Evolutionary conservation across 805 yeast genomes (phyloP), one percentile per base, ranked within the genome.

Genomic region (Zygosaccharomyces lentus): DNA sequence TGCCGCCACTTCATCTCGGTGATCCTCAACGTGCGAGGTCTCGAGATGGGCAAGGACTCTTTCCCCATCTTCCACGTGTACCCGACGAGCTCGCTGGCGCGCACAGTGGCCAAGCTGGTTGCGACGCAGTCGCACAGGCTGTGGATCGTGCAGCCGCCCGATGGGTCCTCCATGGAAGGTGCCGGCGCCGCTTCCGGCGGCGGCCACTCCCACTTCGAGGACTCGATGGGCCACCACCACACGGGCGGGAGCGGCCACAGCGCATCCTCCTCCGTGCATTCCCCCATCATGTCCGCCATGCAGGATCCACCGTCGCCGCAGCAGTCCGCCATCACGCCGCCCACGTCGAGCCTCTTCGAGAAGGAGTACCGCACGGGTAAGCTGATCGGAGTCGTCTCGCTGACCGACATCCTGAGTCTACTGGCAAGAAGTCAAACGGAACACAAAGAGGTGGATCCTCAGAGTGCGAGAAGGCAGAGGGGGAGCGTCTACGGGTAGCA

Each of bases 31-130:
- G 82, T 83, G 45, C 82, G 96, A 61, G 99, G 99, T 16, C 74
- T 91, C 26, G 95, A 84, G 59, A 64, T 57, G 39, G 90, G 89
- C 61, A 89, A 90, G 66, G 99, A 91, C 70, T 88, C 95, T 34
- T 91, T 84, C 74, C 99, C 99, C 13, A 91, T 93, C 34, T 91
- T 91, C 75, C 96, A 91, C 64, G 96, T 91, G 21, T 83, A 87
- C 51, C 78, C 80, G 50, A 75, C 77, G 34, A 80, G 95, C 8
- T 82, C 93, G 0, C 73, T 93, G 41, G 95, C 88, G 27, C 78
- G 96, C 64, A 88, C 95, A 7, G 77, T 93, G 59, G 98, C 98
- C 27, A 91, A 93, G 65, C 72, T 91, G 55, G 98, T 91, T 10
- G 98, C 99, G 5, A 91, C 99, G 1, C 83, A 84, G 65, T 80